These are phyloP conservation scores for Solanum dulcamara DNA, from an alignment of 257 asterid genomes.

Conservation along the genomic window DNA sequence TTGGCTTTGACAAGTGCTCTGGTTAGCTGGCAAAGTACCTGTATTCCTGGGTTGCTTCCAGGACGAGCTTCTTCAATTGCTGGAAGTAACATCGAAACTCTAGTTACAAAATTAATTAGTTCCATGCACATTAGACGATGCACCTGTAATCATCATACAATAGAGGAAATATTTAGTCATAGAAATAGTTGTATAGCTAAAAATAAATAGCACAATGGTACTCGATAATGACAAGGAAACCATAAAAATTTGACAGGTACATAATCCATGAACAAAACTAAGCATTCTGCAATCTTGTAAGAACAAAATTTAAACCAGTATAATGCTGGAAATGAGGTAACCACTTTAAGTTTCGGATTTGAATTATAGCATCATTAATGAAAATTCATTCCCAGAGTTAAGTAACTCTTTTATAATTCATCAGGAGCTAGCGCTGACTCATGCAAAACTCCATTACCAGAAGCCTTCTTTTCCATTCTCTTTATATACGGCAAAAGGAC, in stretches of 20 bases:
- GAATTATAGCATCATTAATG: background rate
- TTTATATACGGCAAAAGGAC: background rate
- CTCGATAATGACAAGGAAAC: background rate
- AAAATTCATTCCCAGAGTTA: background rate
- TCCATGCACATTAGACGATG: constrained; percentile 66
- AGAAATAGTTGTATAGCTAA: background rate
- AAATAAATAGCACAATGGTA: background rate
- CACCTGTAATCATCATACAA: constrained; percentile 38
- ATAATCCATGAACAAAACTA: background rate
- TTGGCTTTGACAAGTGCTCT: constrained; percentile 55
- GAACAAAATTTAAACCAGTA: background rate
- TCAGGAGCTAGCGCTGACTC: background rate
- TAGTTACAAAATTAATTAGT: constrained; percentile 26
- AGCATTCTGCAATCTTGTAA: background rate
- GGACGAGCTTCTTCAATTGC: constrained; percentile 81
- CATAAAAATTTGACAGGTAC: background rate
- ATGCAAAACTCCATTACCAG: background rate
- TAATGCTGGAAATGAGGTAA: background rate
- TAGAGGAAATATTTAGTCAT: background rate
- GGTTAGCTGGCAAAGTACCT: constrained; percentile 58
- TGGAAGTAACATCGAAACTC: constrained; percentile 37
- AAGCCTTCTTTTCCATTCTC: background rate
- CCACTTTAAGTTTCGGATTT: background rate
- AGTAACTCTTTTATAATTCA: background rate
- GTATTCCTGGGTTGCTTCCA: constrained; percentile 71